phyloP scores from a whole-genome alignment of 2,329 filamentous ascomycete genomes.

The Ceratocystiopsis sp. region DNA sequence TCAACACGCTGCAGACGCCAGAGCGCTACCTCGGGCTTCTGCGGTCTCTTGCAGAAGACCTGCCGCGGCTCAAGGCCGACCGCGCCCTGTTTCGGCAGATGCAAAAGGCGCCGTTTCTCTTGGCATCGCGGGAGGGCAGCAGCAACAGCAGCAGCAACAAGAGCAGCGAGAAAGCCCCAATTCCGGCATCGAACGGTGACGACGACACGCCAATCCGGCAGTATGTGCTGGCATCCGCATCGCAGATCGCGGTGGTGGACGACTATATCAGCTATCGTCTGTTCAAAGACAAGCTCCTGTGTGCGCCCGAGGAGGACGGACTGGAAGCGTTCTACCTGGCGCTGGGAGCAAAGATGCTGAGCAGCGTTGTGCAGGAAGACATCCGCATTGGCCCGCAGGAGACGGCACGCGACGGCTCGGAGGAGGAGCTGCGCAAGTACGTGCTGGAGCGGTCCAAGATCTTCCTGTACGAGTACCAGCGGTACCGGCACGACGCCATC shows the following conservation, averaged over 20 bases:
- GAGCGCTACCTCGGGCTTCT: slow-evolving; percentile 81
- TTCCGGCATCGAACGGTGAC: slow-evolving; percentile 26
- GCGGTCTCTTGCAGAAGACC: slow-evolving; percentile 60
- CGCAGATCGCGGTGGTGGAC: slow-evolving; percentile 61
- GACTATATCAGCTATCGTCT: slow-evolving; percentile 79
- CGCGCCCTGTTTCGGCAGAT: slow-evolving; percentile 62
- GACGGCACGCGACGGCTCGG: slow-evolving; percentile 35
- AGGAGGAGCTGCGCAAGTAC: slow-evolving; percentile 50
- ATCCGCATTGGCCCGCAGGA: slow-evolving; percentile 51
- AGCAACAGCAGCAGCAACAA: slow-evolving; percentile 12
- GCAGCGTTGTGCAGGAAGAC: slow-evolving; percentile 62
- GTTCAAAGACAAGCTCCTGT: slow-evolving; percentile 72
- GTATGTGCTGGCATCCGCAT: slow-evolving; percentile 59
- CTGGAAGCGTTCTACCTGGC: slow-evolving; percentile 73
- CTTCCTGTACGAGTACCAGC: slow-evolving; percentile 61
- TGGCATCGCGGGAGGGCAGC: slow-evolving; percentile 65
- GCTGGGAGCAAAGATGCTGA: slow-evolving; percentile 63
- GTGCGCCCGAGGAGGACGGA: slow-evolving; percentile 75
- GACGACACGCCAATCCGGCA: slow-evolving; percentile 52
- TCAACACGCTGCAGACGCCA: slow-evolving; percentile 60
- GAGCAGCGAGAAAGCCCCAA: neutral
- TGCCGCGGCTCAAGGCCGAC: slow-evolving; percentile 55
- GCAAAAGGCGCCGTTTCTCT: slow-evolving; percentile 56
- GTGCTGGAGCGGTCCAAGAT: slow-evolving; percentile 78
- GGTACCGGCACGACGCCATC: slow-evolving; percentile 60